A percentile compares a stretch with the other conserved stretches of the same genome.
Evolutionary conservation across 352 stramenopile species (phyloP).

Genomic region (Phytophthora ramorum): DNA sequence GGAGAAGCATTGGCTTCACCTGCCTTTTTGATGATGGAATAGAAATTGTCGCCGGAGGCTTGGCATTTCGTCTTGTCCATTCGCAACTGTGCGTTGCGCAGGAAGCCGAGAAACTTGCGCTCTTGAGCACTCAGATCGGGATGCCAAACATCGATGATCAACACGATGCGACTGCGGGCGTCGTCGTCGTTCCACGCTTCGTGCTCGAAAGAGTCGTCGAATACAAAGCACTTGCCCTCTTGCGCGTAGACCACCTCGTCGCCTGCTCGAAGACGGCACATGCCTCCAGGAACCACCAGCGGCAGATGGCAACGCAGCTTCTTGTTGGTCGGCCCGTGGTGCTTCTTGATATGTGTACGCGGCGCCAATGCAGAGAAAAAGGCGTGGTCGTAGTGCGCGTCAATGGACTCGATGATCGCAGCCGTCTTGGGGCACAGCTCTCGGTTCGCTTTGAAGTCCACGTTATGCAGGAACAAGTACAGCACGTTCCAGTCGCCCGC

Average conservation of each 20-base stretch:
- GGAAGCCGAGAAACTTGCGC: conserved; percentile 87
- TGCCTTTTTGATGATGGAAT: conserved; percentile 72
- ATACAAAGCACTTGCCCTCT: conserved; percentile 94
- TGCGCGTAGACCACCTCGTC: conserved; percentile 70
- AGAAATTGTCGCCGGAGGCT: conserved; percentile 66
- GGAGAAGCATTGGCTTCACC: conserved; percentile 40
- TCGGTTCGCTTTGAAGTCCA: conserved; percentile 80
- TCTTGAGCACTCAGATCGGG: conserved; percentile 91
- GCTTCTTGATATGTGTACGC: conserved; percentile 77
- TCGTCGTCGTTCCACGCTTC: conserved; percentile 97
- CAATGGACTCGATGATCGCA: conserved; percentile 66
- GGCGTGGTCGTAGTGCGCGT: conserved; percentile 75
- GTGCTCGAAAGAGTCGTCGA: conserved; percentile 99
- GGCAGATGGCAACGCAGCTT: conserved; percentile 91
- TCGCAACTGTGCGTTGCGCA: conserved; percentile 74
- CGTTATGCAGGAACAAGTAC: conserved; percentile 89
- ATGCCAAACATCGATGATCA: conserved; percentile 97
- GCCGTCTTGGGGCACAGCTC: conserved; percentile 69
- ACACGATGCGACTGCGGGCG: conserved; percentile 85
- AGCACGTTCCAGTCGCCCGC: conserved; percentile 90
- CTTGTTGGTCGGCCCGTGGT: conserved; percentile 93
- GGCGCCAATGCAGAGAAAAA: conserved; percentile 91
- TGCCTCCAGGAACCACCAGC: conserved; percentile 73
- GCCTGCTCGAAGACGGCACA: conserved; percentile 77
- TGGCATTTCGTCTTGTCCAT: conserved; percentile 60